Evolutionary conservation across 2,329 filamentous ascomycete genomes (phyloP), one percentile per base, ranked within the genome.

Genomic region (Cladosporium sp.): DNA sequence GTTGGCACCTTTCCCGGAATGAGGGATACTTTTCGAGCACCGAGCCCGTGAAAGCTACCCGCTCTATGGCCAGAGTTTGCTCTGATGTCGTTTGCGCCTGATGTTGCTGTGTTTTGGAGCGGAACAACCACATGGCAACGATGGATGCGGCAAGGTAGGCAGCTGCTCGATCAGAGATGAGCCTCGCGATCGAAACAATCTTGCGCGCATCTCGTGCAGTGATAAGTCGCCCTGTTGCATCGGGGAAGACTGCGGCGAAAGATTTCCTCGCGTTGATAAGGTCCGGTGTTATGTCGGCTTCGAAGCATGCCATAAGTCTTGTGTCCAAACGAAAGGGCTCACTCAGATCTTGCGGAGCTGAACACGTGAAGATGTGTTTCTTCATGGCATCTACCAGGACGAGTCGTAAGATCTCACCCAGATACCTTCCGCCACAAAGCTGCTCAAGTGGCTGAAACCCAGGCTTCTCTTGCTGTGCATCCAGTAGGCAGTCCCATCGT

Each of bases 141-240:
- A 84, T 78, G 3, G 78, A 79, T 1, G 78, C 77, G 1, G 81
- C 78, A 16, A 84, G 72, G 56, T 82, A 83, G 1, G 76, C 79
- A 1, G 80, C 77, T 6, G 81, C 80, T 48, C 81, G 77, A 43
- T 70, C 74, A 2, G 80, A 79, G 22, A 84, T 77, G 3, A 74
- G 68, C 41, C 74, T 69, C 29, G 73, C 73, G 35, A 80, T 62
- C 7, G 74, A 71, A 29, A 76, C 73, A 46, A 84, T 63, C 5
- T 13, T 13, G 6, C n/a, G 4, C 12, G 32, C 32, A 13, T 33
- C 32, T 12, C n/a, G 32, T 13, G 13, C 11, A 7, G 32, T 33
- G 12, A 33, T 33, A 12, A 33, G 32, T 4, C 13, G 4, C 32
- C 32, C 32, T 33, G 12, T 7, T 33, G 11, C 12, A 15, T 33